Evolutionary conservation across 495 filamentous ascomycete genomes (phyloP).

Genomic region (Penicillium fimorum): DNA sequence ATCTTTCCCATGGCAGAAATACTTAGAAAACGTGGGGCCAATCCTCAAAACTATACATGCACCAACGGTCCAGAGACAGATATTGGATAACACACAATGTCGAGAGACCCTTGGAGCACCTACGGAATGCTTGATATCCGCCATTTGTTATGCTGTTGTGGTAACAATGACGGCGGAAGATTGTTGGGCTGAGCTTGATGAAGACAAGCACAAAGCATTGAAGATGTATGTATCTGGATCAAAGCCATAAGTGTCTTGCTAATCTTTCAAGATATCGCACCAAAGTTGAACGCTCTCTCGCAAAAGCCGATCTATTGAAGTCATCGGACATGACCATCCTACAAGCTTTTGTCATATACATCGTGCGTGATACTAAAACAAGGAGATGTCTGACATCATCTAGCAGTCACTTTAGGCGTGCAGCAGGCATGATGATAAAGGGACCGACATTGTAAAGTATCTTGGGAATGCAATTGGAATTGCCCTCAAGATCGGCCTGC

Average conservation of each 20-base stretch:
- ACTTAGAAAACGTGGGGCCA: constrained; percentile 27
- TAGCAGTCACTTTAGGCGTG: constrained; percentile 27
- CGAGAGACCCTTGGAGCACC: constrained; percentile 11
- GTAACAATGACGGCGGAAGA: constrained; percentile 51
- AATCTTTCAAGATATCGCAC: constrained; percentile 46
- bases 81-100: constrained; percentile 9
- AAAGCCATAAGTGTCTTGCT: neutral
- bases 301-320: constrained; percentile 60
- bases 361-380: constrained; percentile 30
- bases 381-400: neutral
- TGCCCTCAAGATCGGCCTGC: constrained; percentile 52
- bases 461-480: constrained; percentile 65
- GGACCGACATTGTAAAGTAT: constrained; percentile 53
- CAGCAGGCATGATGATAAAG: constrained; percentile 53
- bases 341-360: constrained; percentile 70
- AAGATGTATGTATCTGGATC: constrained; percentile 29
- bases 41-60: constrained; percentile 30
- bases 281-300: constrained; percentile 52
- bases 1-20: constrained; percentile 27
- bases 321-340: constrained; percentile 63
- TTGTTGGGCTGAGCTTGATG: constrained; percentile 23
- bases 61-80: constrained; percentile 20
- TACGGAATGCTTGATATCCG: constrained; percentile 64
- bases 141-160: constrained; percentile 69
- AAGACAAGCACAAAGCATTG: constrained; percentile 36